phyloP scores from a whole-genome alignment of 208 protist species.

The Leishmania guyanensis region DNA sequence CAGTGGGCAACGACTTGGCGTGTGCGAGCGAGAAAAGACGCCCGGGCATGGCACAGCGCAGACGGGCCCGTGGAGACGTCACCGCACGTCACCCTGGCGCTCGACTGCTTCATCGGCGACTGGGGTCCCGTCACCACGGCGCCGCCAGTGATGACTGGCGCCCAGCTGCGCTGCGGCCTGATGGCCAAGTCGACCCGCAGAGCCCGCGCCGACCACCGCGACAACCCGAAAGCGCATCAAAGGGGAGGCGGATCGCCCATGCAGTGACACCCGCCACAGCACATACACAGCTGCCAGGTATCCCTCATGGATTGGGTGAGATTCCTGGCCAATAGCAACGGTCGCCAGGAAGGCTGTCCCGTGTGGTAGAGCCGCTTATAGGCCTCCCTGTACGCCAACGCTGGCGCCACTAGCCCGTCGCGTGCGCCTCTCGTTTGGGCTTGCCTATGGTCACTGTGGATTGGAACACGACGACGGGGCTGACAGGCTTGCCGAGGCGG shows the following conservation, averaged over 20 bases:
- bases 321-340: neutral
- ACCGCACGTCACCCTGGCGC: neutral
- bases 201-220: neutral
- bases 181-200: neutral
- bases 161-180: neutral
- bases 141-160: neutral
- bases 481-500: no score
- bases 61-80: neutral
- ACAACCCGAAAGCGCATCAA: neutral
- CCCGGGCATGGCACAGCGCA: neutral
- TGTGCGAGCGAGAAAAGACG: neutral
- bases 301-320: neutral
- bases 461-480: no score
- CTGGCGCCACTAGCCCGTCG: neutral
- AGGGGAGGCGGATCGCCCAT: neutral
- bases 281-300: no score
- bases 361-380: neutral
- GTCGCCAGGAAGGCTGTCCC: neutral
- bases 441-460: no score
- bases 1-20: neutral
- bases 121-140: no score
- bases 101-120: neutral
- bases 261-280: neutral
- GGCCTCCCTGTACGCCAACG: no score
- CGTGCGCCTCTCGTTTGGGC: no score